Evolutionary conservation across 1,284 basidiomycete genomes (phyloP), one percentile per base, ranked within the genome.

Genomic region (Leucoagaricus sp.): DNA sequence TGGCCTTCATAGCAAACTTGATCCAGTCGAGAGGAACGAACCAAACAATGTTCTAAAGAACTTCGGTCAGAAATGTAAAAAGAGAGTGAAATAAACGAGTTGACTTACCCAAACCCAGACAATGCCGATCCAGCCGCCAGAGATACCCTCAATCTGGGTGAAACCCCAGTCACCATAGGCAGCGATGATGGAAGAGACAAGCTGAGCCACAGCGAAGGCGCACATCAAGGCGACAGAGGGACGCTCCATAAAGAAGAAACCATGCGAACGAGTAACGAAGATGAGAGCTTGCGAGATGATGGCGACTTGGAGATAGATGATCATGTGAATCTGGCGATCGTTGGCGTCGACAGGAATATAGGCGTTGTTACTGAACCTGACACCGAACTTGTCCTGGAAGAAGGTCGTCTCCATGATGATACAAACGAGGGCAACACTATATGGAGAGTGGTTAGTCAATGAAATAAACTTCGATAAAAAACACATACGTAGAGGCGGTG

Each of bases 251-350:
- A 96, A 98, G 85, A 95, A 98, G 83, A 94, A 96, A 26, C 92
- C 84, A 74, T 98, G 96, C 64, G 95, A 90, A 79, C 95, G 94
- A 34, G 95, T 97, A 73, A 96, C 85, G 80, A 97, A 97, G 81
- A 98, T 97, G 60, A 98, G 82, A 3, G 96, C 96, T 75, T 98
- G 96, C 57, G 96, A 98, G 76, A 98, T 97, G 75, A 98, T 96
- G 63, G 96, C 96, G 61, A 98, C 96, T 75, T 94, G 91, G 63
- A 94, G 84, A 79, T 94, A 94, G 60, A 93, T 78, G 63, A 94
- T 82, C 73, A 83, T 86, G 77, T 93, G 91, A 6, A 93, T 75
- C 67, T 91, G 83, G 50, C 75, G 75, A 74, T 95, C 91, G 75
- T 93, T 93, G 74, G 82, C 72, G 66, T 81, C 65, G 13, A 25